Evolutionary conservation across 495 filamentous ascomycete genomes (phyloP), one percentile per base, ranked within the genome.

Genomic region (Cercophora sp.): DNA sequence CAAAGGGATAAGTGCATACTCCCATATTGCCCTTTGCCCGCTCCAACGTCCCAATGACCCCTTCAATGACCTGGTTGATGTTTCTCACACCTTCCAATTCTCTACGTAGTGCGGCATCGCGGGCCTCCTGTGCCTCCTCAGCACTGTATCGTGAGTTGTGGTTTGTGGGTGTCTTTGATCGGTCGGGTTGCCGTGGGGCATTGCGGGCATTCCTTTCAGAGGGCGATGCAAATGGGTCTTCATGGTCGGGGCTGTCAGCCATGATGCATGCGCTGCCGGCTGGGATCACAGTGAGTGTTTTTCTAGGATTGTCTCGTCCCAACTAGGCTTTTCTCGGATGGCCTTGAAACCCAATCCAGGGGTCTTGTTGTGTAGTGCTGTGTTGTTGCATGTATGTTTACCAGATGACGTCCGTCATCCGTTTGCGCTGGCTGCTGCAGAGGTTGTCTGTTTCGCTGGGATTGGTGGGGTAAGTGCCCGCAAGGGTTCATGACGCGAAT

Each of bases 1-100:
- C n/a, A n/a, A n/a, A n/a, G n/a, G n/a, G n/a, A n/a, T n/a, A n/a
- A n/a, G n/a, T 40, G 34, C 79, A 40, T 76, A 91, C 90, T 61
- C 89, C 82, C 92, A 98, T 96, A 68, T 96, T 96, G 34, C 79
- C 82, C 61, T 86, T 89, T 8, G 93, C 89, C 52, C 82, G 80
- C 57, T 88, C 85, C 5, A 97, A 74, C 25, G 86, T 90, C 10
- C 79, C 76, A n/a, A 95, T 71, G 3, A 95, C 84, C 3, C 82
- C 84, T 67, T 95, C 88, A 54, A 98, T 88, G 9, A 91, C 83
- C 45, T 85, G 75, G 61, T 96, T 97, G 62, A 98, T 86, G 41
- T 85, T 86, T 35, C 84, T 80, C 15, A 98, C 85, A 36, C 81
- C 83, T 24, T 87, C 82, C n/a, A 96, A 72, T 65, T 98, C 93